Percentiles rank a stretch among this genome's conserved stretches.
phyloP scores from a whole-genome alignment of 163 green algal species.

The Prototheca stagnorum region DNA sequence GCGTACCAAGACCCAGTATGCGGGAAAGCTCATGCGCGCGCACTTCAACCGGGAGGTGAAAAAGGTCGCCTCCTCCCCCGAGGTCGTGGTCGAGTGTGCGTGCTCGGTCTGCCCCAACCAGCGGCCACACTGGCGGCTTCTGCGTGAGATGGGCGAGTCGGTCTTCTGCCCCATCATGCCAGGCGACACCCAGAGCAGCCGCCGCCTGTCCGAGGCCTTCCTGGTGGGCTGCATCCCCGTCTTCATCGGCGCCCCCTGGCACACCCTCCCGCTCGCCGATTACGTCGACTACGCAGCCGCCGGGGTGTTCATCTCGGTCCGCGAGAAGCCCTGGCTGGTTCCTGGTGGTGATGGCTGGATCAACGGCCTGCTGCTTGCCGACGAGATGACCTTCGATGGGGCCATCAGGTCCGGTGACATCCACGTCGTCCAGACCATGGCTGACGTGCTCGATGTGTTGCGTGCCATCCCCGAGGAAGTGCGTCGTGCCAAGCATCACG shows the following conservation, averaged over 20 bases:
- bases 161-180: constrained; percentile 9
- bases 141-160: constrained; percentile 1
- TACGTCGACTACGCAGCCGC: neutral
- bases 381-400: neutral
- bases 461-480: neutral
- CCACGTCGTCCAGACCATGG: neutral
- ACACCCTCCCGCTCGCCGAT: constrained; percentile 13
- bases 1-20: too few species aligned
- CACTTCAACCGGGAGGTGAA: too few species aligned
- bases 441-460: neutral
- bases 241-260: constrained; percentile 16
- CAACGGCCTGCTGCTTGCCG: neutral
- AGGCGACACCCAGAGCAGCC: constrained; percentile 5
- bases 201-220: constrained; percentile 9
- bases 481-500: neutral
- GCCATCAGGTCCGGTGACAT: neutral
- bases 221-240: constrained; percentile 13
- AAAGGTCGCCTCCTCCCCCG: too few species aligned
- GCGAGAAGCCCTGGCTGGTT: neutral
- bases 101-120: too few species aligned
- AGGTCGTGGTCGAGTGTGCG: too few species aligned
- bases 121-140: too few species aligned
- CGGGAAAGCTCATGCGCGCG: too few species aligned
- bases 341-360: neutral
- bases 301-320: neutral